These are phyloP conservation scores for Daldinia caldariorum DNA, from an alignment of 495 filamentous ascomycete species.

Conservation along the genomic window DNA sequence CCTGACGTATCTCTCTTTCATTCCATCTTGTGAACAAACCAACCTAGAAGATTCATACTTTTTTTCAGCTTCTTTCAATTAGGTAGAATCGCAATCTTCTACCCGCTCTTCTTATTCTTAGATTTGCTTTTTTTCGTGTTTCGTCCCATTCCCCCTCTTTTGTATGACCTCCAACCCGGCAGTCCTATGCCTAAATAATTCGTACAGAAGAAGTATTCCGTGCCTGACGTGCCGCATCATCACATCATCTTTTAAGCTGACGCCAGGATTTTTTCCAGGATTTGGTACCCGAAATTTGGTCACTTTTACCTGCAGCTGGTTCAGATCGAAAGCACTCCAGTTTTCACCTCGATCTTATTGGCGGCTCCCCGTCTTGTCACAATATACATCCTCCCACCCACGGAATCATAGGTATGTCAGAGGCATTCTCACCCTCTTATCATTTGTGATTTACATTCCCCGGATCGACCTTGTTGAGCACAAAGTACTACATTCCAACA, in stretches of 20 bases:
- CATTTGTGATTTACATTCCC: conserved; percentile 40
- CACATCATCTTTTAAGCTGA: conserved; percentile 33
- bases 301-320: conserved; percentile 34
- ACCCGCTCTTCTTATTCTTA: background rate
- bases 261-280: conserved; percentile 11
- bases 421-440: conserved; percentile 20
- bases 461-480: conserved; percentile 38
- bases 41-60: background rate
- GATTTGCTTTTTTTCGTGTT: conserved; percentile 4
- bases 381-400: conserved; percentile 20
- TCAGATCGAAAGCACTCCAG: conserved; percentile 37
- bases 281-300: conserved; percentile 28
- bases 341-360: conserved; percentile 41
- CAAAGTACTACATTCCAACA: conserved; percentile 15
- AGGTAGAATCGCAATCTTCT: conserved; percentile 5
- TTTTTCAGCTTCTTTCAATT: background rate
- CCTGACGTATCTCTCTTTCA: conserved; percentile 3
- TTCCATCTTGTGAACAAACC: background rate
- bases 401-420: conserved; percentile 44
- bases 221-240: conserved; percentile 29
- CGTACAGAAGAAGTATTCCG: conserved; percentile 18
- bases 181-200: conserved; percentile 22
- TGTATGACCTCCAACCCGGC: conserved; percentile 2
- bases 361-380: conserved; percentile 32
- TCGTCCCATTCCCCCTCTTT: conserved; percentile 1